Evolutionary conservation across 768 basidiomycete species (phyloP).

Genomic region (Clitopilus passeckerianus): DNA sequence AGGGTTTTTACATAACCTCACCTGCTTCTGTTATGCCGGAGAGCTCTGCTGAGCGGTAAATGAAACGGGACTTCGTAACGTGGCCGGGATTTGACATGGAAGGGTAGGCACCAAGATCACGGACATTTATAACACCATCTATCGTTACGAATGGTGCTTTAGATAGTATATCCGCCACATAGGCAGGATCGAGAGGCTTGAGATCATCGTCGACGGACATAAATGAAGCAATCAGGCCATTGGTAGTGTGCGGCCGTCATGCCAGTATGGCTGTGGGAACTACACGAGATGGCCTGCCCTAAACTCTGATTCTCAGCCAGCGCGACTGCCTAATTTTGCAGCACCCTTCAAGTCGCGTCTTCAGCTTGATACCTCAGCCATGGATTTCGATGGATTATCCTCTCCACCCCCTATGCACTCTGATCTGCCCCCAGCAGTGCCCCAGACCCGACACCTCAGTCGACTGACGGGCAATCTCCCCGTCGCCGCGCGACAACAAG

Average conservation of each 20-base stretch:
- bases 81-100: slow-evolving; percentile 40
- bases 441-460: slow-evolving; percentile 27
- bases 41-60: slow-evolving; percentile 71
- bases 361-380: slow-evolving; percentile 20
- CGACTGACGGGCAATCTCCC: slow-evolving; percentile 27
- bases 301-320: slow-evolving; percentile 17
- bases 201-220: slow-evolving; percentile 37
- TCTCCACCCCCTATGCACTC: slow-evolving; percentile 52
- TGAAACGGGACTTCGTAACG: slow-evolving; percentile 50
- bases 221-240: slow-evolving; percentile 3
- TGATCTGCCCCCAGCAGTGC: slow-evolving; percentile 47
- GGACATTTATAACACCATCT: slow-evolving; percentile 70
- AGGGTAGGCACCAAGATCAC: slow-evolving; percentile 65
- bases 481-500: slow-evolving; percentile 37
- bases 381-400: slow-evolving; percentile 55
- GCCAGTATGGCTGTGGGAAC: neutral
- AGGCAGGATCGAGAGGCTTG: slow-evolving; percentile 60
- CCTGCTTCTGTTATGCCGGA: slow-evolving; percentile 69
- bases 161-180: slow-evolving; percentile 61
- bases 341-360: slow-evolving; percentile 22
- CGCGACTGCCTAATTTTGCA: slow-evolving; percentile 22
- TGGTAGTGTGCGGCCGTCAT: neutral
- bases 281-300: slow-evolving; percentile 37
- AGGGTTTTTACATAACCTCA: slow-evolving; percentile 10
- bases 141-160: slow-evolving; percentile 66